Evolutionary conservation across 805 yeast species (phyloP), one percentile per base, ranked within the genome.

Genomic region (Teunomyces tritomae): DNA sequence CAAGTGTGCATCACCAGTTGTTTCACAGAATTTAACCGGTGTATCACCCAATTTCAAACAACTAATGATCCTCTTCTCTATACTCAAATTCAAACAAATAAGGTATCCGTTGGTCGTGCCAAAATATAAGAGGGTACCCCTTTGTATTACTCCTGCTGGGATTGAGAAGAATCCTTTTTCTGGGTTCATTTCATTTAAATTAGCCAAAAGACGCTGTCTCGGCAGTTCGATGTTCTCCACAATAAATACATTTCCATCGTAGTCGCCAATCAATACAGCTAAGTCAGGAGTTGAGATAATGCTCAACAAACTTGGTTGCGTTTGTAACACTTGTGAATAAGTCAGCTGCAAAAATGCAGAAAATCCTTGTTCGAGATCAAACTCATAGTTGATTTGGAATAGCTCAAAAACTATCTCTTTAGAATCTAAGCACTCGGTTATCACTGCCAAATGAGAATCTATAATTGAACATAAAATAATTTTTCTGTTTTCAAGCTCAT

Each of bases 31-130:
- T n/a, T 44, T 49, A 2, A 70, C 56, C 3, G 67, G 63, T 8
- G 61, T 54, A 9, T 61, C 63, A 13, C 71, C 63, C 6, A 72
- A 44, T 34, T 52, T 51, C 14, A 68, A 53, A 30, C 50, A 57
- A n/a, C 52, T 55, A 0, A 39, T 47, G 32, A 59, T 50, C 8
- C 43, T 34, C 4, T 59, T 45, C 4, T 32, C 27, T 5, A 28
- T 39, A 11, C 44, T 42, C 8, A 53, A 7, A 1, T 43, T 49
- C 6, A 68, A 54, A 11, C 48, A 52, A 13, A 67, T 47, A 24
- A 56, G 58, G 30, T 52, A 57, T 0, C 77, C 77, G 28, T 63
- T 64, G 40, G 59, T 61, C 1, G 75, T 57, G 0, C 76, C 76
- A 27, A 72, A 48, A 13, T 53, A 54, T 0, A 67, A 26, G 10